Evolutionary conservation across 495 filamentous ascomycete species (phyloP).

Genomic region (Stereocaulon alpinum): DNA sequence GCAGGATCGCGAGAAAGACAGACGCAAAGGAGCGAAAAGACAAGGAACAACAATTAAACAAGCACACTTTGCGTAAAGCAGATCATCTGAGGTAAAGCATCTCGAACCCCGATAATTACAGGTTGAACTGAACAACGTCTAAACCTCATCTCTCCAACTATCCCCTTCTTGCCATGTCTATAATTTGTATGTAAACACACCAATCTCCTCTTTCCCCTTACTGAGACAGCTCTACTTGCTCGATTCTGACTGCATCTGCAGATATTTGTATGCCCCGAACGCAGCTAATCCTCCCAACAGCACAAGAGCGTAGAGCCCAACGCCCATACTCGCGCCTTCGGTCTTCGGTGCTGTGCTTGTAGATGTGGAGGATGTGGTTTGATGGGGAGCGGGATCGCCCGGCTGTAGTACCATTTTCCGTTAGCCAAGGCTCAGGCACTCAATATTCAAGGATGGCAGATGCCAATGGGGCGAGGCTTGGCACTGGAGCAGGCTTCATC

Average conservation of each 20-base stretch:
- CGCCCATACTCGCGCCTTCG: conserved; percentile 49
- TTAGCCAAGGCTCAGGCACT: conserved; percentile 1
- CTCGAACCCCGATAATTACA: too few species aligned
- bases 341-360: conserved; percentile 40
- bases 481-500: too few species aligned
- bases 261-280: conserved; percentile 80
- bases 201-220: too few species aligned
- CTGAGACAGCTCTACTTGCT: conserved; percentile 8
- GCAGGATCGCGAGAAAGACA: too few species aligned
- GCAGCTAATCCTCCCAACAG: conserved; percentile 67
- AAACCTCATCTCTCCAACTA: too few species aligned
- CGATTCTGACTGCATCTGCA: conserved; percentile 43
- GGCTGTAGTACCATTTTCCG: conserved; percentile 38
- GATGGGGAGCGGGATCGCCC: conserved; percentile 69
- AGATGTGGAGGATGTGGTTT: conserved; percentile 32
- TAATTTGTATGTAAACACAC: too few species aligned
- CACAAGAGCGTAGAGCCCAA: conserved; percentile 75
- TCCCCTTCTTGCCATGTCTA: too few species aligned
- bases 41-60: too few species aligned
- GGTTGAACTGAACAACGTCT: too few species aligned
- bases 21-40: too few species aligned
- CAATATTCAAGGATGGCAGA: background rate
- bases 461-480: background rate
- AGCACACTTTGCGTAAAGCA: too few species aligned
- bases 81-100: too few species aligned